phyloP scores from a whole-genome alignment of 1,284 basidiomycete genomes.

The Xanthoconium separans region DNA sequence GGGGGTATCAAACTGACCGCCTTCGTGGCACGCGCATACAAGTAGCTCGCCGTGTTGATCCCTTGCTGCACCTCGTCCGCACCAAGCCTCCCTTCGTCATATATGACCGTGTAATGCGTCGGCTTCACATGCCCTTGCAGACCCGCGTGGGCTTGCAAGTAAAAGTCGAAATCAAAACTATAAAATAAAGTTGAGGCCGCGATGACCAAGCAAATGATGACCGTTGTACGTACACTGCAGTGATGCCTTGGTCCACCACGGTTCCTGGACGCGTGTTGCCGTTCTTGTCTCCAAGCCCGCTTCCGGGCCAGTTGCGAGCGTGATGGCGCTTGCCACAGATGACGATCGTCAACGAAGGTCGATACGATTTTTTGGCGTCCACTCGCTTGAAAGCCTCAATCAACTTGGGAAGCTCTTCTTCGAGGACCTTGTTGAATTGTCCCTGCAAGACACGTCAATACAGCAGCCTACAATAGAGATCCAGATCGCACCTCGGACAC shows the following conservation, averaged over 20 bases:
- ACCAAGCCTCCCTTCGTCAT: conserved; percentile 64
- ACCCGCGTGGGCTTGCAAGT: conserved; percentile 68
- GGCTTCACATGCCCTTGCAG: conserved; percentile 44
- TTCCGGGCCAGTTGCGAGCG: conserved; percentile 59
- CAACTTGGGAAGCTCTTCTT: conserved; percentile 60
- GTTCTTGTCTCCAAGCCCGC: conserved; percentile 50
- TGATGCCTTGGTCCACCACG: conserved; percentile 72
- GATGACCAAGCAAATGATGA: not conserved
- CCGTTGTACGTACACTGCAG: conserved; percentile 50
- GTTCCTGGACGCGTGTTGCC: conserved; percentile 77
- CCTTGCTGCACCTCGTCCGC: conserved; percentile 71
- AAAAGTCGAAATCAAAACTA: conserved; percentile 74
- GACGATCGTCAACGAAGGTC: conserved; percentile 65
- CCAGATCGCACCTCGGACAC: conserved; percentile 61
- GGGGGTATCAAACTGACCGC: conserved; percentile 74
- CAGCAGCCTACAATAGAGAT: not conserved
- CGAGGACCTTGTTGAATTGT: conserved; percentile 63
- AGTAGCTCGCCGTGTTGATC: conserved; percentile 60
- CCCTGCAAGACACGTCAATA: conserved; percentile 43
- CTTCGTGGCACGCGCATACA: conserved; percentile 75
- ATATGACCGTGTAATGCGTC: conserved; percentile 74
- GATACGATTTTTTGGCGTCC: conserved; percentile 43
- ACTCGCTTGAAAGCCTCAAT: conserved; percentile 58
- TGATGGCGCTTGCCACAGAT: conserved; percentile 84
- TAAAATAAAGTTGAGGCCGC: not conserved